These are phyloP conservation scores for Nothophoma quercina DNA, from an alignment of 2,329 filamentous ascomycete species.

Conservation along the genomic window DNA sequence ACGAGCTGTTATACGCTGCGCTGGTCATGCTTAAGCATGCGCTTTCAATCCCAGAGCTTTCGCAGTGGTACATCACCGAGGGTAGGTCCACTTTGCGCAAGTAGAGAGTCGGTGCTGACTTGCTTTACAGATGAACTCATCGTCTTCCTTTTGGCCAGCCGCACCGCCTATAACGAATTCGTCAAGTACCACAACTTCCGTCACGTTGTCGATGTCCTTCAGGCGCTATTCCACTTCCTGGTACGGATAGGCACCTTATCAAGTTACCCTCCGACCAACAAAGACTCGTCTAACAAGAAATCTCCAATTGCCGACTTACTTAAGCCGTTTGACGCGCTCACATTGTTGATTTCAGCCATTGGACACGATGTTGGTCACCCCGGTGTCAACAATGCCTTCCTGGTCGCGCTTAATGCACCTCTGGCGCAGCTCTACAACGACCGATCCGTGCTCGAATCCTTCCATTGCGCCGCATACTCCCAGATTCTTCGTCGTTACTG, in stretches of 20 bases:
- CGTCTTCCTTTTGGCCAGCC: constrained; percentile 85
- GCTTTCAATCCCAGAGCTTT: constrained; percentile 79
- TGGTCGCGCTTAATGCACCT: constrained; percentile 89
- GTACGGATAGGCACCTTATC: constrained; percentile 79
- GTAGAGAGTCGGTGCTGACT: constrained; percentile 26
- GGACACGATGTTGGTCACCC: constrained; percentile 98
- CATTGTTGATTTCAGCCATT: constrained; percentile 92
- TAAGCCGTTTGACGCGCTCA: constrained; percentile 86
- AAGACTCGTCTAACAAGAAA: constrained; percentile 48
- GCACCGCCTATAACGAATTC: constrained; percentile 94
- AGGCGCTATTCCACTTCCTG: constrained; percentile 91
- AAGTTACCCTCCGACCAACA: constrained; percentile 62
- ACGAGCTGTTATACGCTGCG: constrained; percentile 87
- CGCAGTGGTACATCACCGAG: constrained; percentile 78
- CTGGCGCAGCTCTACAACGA: constrained; percentile 97
- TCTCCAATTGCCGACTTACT: constrained; percentile 78
- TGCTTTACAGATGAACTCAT: constrained; percentile 73
- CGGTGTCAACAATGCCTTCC: constrained; percentile 96
- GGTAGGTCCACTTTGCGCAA: constrained; percentile 62
- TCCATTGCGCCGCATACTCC: constrained; percentile 95
- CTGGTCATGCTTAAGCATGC: constrained; percentile 90
- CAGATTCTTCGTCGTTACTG: constrained; percentile 94
- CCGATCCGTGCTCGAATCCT: constrained; percentile 93
- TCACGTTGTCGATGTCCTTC: constrained; percentile 94
- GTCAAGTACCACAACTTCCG: constrained; percentile 98